A percentile compares a stretch with the other conserved stretches of the same genome.
phyloP scores from a whole-genome alignment of 495 filamentous ascomycete genomes.

The Penicillium herquei region DNA sequence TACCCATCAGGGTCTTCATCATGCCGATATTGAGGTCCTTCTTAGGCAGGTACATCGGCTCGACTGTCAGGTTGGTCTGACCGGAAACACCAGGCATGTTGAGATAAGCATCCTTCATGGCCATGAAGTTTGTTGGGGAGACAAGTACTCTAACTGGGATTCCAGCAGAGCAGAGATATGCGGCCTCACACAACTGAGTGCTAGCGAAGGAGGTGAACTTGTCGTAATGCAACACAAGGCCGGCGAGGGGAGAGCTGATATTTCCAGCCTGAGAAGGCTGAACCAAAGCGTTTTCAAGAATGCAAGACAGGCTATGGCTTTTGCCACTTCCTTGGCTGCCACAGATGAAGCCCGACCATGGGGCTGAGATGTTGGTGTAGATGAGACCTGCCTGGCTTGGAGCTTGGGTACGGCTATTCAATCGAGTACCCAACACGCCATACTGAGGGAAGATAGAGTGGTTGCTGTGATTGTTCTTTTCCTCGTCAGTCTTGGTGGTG shows the following conservation, averaged over 20 bases:
- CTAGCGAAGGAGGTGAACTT: slow-evolving; percentile 51
- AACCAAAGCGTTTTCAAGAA: slow-evolving; percentile 54
- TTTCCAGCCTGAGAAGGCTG: slow-evolving; percentile 35
- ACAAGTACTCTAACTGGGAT: slow-evolving; percentile 64
- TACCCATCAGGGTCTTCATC: neutral
- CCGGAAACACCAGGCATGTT: neutral
- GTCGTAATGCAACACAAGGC: slow-evolving; percentile 67
- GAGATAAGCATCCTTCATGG: slow-evolving; percentile 32
- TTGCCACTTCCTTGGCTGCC: slow-evolving; percentile 75
- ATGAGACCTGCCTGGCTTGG: too few species aligned
- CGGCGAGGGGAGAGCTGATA: slow-evolving; percentile 56
- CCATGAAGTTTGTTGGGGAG: slow-evolving; percentile 55
- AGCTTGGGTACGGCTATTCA: too few species aligned
- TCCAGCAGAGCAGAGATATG: slow-evolving; percentile 53
- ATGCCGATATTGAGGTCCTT: neutral
- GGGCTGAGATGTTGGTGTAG: slow-evolving; percentile 4
- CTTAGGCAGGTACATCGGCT: neutral
- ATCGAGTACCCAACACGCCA: too few species aligned
- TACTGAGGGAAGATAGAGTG: too few species aligned
- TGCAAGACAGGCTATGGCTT: slow-evolving; percentile 65
- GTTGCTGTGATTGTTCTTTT: too few species aligned
- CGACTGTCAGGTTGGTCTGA: neutral
- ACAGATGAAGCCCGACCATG: slow-evolving; percentile 65
- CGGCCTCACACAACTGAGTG: slow-evolving; percentile 61
- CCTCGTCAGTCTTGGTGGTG: too few species aligned